Evolutionary conservation across 148 eudicot genomes (phyloP).

Genomic region (Arctostaphylos glauca): DNA sequence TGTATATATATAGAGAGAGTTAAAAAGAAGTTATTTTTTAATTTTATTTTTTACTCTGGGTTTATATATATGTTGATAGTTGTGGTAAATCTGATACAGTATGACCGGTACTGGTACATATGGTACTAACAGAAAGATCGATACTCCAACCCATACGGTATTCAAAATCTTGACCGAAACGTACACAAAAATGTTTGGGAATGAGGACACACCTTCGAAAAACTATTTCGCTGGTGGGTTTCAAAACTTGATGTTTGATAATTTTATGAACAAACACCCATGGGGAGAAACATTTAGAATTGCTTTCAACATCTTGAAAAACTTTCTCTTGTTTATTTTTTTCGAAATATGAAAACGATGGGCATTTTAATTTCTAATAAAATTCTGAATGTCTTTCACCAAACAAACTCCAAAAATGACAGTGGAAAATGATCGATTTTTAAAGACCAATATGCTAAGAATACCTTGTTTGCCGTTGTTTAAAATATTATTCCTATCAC

Average conservation of each 20-base stretch:
- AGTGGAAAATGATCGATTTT: not conserved
- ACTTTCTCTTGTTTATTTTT: no score
- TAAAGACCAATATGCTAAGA: not conserved
- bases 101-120: no score
- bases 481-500: no score
- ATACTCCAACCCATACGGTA: no score
- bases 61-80: no score
- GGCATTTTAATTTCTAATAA: not conserved
- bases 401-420: not conserved
- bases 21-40: no score
- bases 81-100: no score
- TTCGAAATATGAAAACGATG: not conserved
- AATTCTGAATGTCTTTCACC: not conserved
- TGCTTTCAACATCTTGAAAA: no score
- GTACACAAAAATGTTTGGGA: not conserved
- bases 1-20: no score
- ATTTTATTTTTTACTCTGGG: no score
- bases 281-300: not conserved
- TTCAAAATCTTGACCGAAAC: no score
- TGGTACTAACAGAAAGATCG: no score
- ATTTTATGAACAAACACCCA: not conserved
- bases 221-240: not conserved
- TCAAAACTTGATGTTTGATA: not conserved
- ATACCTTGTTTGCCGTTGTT: not conserved
- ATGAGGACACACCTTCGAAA: not conserved